phyloP scores from a whole-genome alignment of 1,284 basidiomycete species.

The Papiliotrema laurentii region DNA sequence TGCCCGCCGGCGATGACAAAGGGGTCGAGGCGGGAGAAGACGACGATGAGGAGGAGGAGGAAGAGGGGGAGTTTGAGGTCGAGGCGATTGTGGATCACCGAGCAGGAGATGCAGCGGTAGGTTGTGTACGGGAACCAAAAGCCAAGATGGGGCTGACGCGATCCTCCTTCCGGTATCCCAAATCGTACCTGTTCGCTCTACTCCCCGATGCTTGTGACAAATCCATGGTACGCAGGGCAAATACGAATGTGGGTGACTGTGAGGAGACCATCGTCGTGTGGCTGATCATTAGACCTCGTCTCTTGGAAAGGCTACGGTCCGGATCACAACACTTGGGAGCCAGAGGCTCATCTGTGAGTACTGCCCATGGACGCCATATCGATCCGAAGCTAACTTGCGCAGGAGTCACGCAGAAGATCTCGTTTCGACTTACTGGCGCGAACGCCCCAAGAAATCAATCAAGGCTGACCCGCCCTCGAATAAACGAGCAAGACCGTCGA shows the following conservation, averaged over 20 bases:
- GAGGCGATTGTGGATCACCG: slow-evolving; percentile 21
- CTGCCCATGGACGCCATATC: background rate
- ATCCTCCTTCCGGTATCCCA: background rate
- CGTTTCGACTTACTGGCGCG: slow-evolving; percentile 35
- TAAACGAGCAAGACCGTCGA: slow-evolving; percentile 23
- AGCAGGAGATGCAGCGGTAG: slow-evolving; percentile 17
- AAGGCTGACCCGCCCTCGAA: slow-evolving; percentile 7
- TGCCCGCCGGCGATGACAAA: slow-evolving; percentile 8
- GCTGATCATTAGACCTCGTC: slow-evolving; percentile 35
- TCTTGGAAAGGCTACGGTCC: slow-evolving; percentile 47
- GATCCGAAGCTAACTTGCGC: background rate
- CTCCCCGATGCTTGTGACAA: background rate
- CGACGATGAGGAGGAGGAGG: slow-evolving; percentile 22
- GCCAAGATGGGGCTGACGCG: background rate
- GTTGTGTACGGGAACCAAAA: slow-evolving; percentile 2
- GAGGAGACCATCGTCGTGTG: too few relatives aligned
- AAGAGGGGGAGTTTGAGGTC: slow-evolving; percentile 33
- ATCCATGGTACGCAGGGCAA: slow-evolving; percentile 9
- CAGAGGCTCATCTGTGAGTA: slow-evolving; percentile 41
- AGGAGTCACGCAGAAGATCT: slow-evolving; percentile 35
- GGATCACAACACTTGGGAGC: slow-evolving; percentile 47
- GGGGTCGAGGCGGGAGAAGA: slow-evolving; percentile 11
- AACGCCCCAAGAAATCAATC: slow-evolving; percentile 10
- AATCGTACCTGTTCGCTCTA: background rate
- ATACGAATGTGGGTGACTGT: slow-evolving; percentile 16